Base-by-base conservation (phyloP, 2,329 filamentous ascomycete genomes). In the Alternaria solani region DNA sequence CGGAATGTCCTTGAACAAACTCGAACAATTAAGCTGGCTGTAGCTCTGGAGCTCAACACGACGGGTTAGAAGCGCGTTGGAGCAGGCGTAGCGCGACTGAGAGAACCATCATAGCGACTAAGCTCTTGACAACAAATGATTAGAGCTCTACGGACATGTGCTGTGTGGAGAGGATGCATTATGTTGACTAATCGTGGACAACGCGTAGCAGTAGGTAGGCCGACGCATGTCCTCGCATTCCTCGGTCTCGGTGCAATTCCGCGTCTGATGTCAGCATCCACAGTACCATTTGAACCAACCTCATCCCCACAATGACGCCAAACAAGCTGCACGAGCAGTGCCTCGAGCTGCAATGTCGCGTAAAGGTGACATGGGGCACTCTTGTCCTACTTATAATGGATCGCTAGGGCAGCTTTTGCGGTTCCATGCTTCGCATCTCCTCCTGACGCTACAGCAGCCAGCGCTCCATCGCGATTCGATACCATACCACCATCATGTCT, bases 221-320 rank as follows among this genome's bases (percentile, higher is more conserved):
- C 28, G 28, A 30, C 28, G 28, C 28, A 9, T n/a, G 6, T 38
- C 43, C n/a, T 51, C 23, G 52, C 46, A 51, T 32, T 51, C 9
- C 18, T 51, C 38, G 32, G 23, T 41, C 26, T 41, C 30, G 55
- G 38, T 14, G 34, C 44, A 34, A 53, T 57, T 57, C 39, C 55
- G 55, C 39, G 30, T 44, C 16, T 38, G 30, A 39, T 26, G 51
- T 59, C 56, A 44, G 32, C 25, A 49, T 36, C 3, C 23, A 25
- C 36, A 25, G 14, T 52, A n/a, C 30, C 18, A 14, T 38, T 38
- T 9, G 38, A 42, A 38, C 23, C 41, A 47, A 47, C 34, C 14
- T 30, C 8, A 12, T 60, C 66, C 63, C 62, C 66, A 66, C 56
- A 68, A 64, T 68, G 61, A 63, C 64, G 62, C 58, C 51, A 54